A percentile compares a stretch with the other conserved stretches of the same genome.
Evolutionary conservation across 202 grass and related monocot genomes (phyloP).

Genomic region (Schoenoplectus tabernaemontani): DNA sequence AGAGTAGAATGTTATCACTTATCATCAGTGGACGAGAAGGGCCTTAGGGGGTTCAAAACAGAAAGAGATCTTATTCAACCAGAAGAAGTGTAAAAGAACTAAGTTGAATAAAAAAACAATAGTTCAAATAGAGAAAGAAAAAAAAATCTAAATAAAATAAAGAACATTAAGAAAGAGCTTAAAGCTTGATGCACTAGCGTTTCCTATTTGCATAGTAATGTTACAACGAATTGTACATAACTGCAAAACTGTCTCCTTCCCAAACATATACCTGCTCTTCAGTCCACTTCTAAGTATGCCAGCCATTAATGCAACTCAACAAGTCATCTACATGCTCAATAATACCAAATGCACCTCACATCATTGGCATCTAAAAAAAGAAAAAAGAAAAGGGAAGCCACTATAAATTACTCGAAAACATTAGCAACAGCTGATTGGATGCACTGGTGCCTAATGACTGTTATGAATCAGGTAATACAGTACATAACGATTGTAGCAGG

Average conservation of each 20-base stretch:
- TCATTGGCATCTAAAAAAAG: conserved; percentile 21
- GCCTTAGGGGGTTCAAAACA: too few relatives aligned
- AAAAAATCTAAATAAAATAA: conserved; percentile 2
- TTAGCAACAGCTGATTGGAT: background rate
- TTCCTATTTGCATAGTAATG: conserved; percentile 12
- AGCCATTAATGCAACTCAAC: background rate
- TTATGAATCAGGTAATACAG: background rate
- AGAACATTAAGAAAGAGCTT: background rate
- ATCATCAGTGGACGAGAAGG: too few relatives aligned
- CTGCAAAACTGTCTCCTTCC: background rate
- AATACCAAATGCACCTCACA: conserved; percentile 1
- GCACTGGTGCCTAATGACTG: background rate
- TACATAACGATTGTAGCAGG: background rate
- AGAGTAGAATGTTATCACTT: too few relatives aligned
- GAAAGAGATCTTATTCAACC: too few relatives aligned
- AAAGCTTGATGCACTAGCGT: background rate
- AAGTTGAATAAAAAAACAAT: too few relatives aligned
- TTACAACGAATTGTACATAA: conserved; percentile 10
- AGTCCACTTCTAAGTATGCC: background rate
- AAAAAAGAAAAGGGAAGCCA: background rate
- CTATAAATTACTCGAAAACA: background rate
- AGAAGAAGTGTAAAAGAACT: too few relatives aligned
- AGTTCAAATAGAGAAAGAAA: too few relatives aligned
- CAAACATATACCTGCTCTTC: background rate
- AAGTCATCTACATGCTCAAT: background rate